Base-by-base conservation (phyloP, 495 filamentous ascomycete species). In the Hypoxylon lenormandii region DNA sequence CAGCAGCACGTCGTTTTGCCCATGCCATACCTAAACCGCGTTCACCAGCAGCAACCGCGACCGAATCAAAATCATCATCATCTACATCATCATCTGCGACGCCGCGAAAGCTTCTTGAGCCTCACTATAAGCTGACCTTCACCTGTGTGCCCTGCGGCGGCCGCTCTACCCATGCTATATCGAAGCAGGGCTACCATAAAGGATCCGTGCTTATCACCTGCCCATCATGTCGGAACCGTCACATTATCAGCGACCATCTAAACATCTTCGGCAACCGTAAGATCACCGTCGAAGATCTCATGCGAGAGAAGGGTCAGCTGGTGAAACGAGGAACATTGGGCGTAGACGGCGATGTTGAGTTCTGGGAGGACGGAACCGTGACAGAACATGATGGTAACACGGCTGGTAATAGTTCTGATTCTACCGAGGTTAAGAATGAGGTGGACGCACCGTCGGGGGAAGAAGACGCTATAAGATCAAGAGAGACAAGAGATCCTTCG, bases 221-320 rank as follows among this genome's bases (percentile, higher is more conserved):
- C 73, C 93, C 94, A 0, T 78, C 78, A 0, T 99, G 95, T 78
- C 84, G 88, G 70, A 91, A 90, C 70, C 84, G 92, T 18, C 95
- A 99, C 81, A 80, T 98, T 56, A 97, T 99, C 71, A 89, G 86
- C 73, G 95, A 99, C 80, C 91, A 99, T 79, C 79, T 98, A 42
- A 84, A 83, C 77, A 89, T 93, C 26, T 94, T 94, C 70, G 86
- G 87, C 19, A 87, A 93, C 69, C 84, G 79, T 23, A 72, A 80
- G 36, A 79, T 88, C 16, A 91, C 90, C 3, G 76, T 94, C 33
- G 91, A 94, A 71, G 89, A 93, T 62, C 74, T 94, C 22, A 78
- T 94, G 77, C 74, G 79, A 56, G 85, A 90, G 60, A 86, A 84
- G 43, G 91, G 91, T 1, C 79, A 88, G 68, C 68, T 87, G 3